Evolutionary conservation across 2,329 filamentous ascomycete genomes (phyloP).

Genomic region (Colletotrichum sp.): DNA sequence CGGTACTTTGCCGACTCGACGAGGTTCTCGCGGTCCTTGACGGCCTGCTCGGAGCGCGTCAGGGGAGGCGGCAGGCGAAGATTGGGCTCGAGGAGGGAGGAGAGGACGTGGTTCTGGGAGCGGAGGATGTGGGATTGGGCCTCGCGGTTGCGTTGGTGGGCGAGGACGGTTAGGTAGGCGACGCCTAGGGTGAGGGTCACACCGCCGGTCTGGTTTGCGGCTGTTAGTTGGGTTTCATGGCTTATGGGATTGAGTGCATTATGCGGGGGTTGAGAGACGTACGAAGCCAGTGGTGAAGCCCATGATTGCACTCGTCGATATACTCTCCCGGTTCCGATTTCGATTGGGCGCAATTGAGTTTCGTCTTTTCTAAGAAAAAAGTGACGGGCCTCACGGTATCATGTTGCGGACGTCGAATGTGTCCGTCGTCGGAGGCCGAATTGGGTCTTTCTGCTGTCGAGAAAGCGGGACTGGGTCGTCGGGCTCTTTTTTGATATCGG

Average conservation of each 20-base stretch:
- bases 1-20: constrained; percentile 74
- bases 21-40: constrained; percentile 58
- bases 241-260: background rate
- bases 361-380: background rate
- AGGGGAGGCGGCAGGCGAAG: constrained; percentile 51
- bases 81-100: constrained; percentile 54
- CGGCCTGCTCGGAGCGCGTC: constrained; percentile 54
- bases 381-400: constrained; percentile 8
- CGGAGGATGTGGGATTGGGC: constrained; percentile 61
- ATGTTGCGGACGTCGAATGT: background rate
- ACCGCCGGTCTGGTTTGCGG: constrained; percentile 66
- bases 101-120: constrained; percentile 59
- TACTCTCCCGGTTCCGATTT: background rate
- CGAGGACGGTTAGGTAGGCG: constrained; percentile 73
- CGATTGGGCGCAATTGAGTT: background rate
- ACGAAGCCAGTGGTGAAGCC: constrained; percentile 79
- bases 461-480: constrained; percentile 3
- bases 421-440: background rate
- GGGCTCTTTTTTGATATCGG: background rate
- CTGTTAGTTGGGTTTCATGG: background rate
- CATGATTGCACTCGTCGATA: constrained; percentile 50
- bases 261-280: constrained; percentile 36
- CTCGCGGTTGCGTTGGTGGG: constrained; percentile 72
- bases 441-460: constrained; percentile 4
- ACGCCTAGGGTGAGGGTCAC: constrained; percentile 76